Evolutionary conservation across 345 rosid species (phyloP).

Genomic region (Punica granatum): DNA sequence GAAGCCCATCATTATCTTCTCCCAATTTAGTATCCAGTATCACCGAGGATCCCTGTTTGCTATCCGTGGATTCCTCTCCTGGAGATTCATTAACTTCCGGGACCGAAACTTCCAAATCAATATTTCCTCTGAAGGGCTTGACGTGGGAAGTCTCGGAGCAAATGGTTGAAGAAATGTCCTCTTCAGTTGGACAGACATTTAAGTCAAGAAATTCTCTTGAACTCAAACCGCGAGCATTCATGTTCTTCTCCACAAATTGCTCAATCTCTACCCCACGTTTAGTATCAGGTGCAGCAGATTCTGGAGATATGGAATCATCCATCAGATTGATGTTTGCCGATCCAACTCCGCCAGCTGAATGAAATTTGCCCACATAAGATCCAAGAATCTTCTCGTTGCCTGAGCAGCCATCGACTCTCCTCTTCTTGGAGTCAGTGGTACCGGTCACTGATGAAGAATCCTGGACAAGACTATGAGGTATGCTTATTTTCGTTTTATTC

Average conservation of each 20-base stretch:
- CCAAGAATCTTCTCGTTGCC: constrained; percentile 3
- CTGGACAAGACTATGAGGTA: constrained; percentile 20
- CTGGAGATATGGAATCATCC: constrained; percentile 10
- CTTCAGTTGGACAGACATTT: constrained; percentile 44
- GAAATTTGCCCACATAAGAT: not conserved
- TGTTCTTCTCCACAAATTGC: constrained; percentile 13
- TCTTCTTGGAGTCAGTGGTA: constrained; percentile 20
- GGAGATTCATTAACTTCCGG: constrained; percentile 21
- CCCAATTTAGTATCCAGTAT: constrained; percentile 15
- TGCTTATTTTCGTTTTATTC: constrained; percentile 23
- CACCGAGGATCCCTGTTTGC: constrained; percentile 16
- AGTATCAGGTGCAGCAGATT: not conserved
- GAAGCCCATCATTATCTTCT: not conserved
- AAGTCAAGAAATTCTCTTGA: constrained; percentile 44
- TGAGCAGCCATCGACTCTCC: constrained; percentile 18
- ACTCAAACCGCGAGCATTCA: constrained; percentile 13
- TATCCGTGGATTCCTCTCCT: constrained; percentile 20
- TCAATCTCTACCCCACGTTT: not conserved
- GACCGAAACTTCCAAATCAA: constrained; percentile 58
- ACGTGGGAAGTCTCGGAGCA: constrained; percentile 16
- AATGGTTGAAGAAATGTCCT: constrained; percentile 24
- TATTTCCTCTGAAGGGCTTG: constrained; percentile 13
- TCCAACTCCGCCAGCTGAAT: constrained; percentile 8
- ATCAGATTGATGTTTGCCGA: constrained; percentile 8
- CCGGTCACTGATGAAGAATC: constrained; percentile 27